phyloP scores from a whole-genome alignment of 768 basidiomycete genomes.

The Lactarius trivialis region DNA sequence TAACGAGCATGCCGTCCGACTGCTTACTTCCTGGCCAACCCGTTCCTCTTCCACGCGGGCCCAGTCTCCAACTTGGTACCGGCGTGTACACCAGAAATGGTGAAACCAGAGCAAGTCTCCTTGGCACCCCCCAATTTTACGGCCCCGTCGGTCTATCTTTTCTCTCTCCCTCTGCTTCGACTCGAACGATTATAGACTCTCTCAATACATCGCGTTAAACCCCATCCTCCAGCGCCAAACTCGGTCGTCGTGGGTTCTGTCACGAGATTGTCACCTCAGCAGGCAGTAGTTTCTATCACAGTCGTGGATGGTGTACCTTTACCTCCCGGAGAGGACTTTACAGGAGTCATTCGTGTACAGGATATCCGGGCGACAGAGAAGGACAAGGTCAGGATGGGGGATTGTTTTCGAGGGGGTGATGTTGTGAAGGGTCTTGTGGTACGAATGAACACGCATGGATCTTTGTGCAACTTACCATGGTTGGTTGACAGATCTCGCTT shows the following conservation, averaged over 20 bases:
- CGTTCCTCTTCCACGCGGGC: slow-evolving; percentile 47
- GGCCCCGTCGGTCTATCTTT: slow-evolving; percentile 55
- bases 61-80: slow-evolving; percentile 50
- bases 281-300: slow-evolving; percentile 77
- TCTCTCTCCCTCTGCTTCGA: slow-evolving; percentile 23
- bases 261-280: slow-evolving; percentile 74
- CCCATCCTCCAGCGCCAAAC: slow-evolving; percentile 66
- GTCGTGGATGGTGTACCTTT: slow-evolving; percentile 84
- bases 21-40: slow-evolving; percentile 75
- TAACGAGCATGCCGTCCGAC: slow-evolving; percentile 33
- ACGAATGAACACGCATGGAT: slow-evolving; percentile 29
- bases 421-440: slow-evolving; percentile 85
- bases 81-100: slow-evolving; percentile 64
- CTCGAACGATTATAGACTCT: slow-evolving; percentile 41
- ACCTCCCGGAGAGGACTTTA: slow-evolving; percentile 80
- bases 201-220: slow-evolving; percentile 57
- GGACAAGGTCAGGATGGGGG: slow-evolving; percentile 81
- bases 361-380: slow-evolving; percentile 89
- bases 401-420: slow-evolving; percentile 89
- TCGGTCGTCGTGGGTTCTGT: slow-evolving; percentile 79
- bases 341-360: slow-evolving; percentile 79
- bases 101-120: slow-evolving; percentile 60
- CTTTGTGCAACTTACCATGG: neutral
- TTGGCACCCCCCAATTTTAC: slow-evolving; percentile 54
- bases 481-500: slow-evolving; percentile 62